Conservation (phyloP, 257 asterid genomes). For the Schizonepeta tenuifolia region DNA sequence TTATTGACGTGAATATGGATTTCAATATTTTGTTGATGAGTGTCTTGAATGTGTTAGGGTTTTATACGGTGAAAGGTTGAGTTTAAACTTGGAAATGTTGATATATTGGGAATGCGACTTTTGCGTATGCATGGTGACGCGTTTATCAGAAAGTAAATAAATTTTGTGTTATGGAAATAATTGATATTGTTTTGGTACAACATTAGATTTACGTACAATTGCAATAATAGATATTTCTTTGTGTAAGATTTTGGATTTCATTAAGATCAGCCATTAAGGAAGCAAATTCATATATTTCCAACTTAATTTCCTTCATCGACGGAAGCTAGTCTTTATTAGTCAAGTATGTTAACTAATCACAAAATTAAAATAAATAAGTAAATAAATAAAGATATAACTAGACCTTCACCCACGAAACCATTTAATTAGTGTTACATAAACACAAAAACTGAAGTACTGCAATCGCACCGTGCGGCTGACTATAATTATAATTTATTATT, state of each 20-base stretch:
- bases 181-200: conserved; percentile 12
- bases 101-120: no score
- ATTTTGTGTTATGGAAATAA: background rate
- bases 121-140: background rate
- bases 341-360: background rate
- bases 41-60: background rate
- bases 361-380: background rate
- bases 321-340: background rate
- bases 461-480: no score
- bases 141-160: background rate
- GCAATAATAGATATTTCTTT: background rate
- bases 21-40: background rate
- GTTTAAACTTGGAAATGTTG: conserved; percentile 24
- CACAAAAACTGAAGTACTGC: no score
- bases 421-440: background rate
- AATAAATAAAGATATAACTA: background rate
- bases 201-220: background rate
- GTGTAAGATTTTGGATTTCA: background rate
- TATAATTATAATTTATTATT: no score
- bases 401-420: background rate
- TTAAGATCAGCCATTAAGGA: background rate
- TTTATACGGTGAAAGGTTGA: background rate
- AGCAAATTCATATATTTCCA: background rate
- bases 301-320: background rate
- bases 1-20: background rate